Percentiles rank a stretch among this genome's conserved stretches.
phyloP scores from a whole-genome alignment of 495 filamentous ascomycete genomes.

The Talaromyces liani region DNA sequence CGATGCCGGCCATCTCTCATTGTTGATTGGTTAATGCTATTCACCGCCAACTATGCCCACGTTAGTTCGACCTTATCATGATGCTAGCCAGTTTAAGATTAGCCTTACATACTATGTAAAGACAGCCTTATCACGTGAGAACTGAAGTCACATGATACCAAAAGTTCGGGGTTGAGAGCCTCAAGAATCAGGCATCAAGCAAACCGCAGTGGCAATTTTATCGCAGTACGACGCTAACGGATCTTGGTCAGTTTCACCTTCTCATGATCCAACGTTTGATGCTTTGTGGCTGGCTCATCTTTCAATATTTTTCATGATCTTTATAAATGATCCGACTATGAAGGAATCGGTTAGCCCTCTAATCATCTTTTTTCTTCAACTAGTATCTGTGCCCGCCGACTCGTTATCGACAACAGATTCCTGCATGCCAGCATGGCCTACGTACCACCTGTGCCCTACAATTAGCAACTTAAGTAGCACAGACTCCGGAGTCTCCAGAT shows the following conservation, averaged over 20 bases:
- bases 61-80: background rate
- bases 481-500: background rate
- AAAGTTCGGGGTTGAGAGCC: background rate
- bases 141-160: background rate
- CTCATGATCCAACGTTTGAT: background rate
- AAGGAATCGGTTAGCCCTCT: background rate
- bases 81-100: background rate
- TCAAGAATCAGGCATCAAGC: background rate
- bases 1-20: background rate
- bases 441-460: background rate
- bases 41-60: background rate
- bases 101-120: background rate
- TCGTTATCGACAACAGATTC: background rate
- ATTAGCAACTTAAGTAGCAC: background rate
- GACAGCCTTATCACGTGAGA: background rate
- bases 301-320: background rate
- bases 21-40: background rate
- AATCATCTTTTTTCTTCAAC: background rate
- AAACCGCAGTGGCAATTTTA: background rate
- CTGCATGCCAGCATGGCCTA: background rate
- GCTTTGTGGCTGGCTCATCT: background rate
- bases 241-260: background rate
- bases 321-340: background rate
- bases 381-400: background rate
- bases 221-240: background rate